These are phyloP conservation scores for Ustilago sp. DNA, from an alignment of 1,284 basidiomycete species.

Conservation along the genomic window DNA sequence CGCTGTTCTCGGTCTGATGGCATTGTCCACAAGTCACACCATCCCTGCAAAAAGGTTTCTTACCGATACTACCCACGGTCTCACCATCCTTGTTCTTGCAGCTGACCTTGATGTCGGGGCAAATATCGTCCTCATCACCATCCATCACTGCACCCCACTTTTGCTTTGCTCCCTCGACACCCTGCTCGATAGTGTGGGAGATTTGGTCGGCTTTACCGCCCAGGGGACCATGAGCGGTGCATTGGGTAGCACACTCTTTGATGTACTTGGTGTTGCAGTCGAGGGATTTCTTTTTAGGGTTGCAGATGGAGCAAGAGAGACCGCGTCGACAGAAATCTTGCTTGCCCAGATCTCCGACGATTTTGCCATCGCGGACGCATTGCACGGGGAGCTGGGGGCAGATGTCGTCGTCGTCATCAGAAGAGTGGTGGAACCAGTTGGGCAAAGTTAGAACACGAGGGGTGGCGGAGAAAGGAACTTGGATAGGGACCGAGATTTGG, in stretches of 20 bases:
- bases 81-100: conserved; percentile 50
- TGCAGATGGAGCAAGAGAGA: conserved; percentile 30
- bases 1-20: conserved; percentile 51
- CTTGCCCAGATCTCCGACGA: conserved; percentile 48
- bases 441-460: conserved; percentile 40
- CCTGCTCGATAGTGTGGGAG: not conserved
- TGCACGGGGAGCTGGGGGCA: conserved; percentile 43
- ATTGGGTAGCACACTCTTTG: conserved; percentile 39
- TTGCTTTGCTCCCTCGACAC: not conserved
- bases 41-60: conserved; percentile 52
- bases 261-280: conserved; percentile 56
- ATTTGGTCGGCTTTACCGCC: conserved; percentile 30
- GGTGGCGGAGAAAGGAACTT: conserved; percentile 39
- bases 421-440: conserved; percentile 41
- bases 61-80: conserved; percentile 45
- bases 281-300: conserved; percentile 45
- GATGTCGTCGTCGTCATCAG: conserved; percentile 39
- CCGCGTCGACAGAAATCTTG: conserved; percentile 46
- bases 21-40: conserved; percentile 46
- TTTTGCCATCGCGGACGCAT: conserved; percentile 49
- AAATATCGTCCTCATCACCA: conserved; percentile 50
- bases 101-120: conserved; percentile 51
- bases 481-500: conserved; percentile 48
- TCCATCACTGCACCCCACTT: not conserved
- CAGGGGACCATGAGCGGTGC: conserved; percentile 48